These are phyloP conservation scores for Penicillium cinerascens DNA, from an alignment of 495 filamentous ascomycete species.

Conservation along the genomic window DNA sequence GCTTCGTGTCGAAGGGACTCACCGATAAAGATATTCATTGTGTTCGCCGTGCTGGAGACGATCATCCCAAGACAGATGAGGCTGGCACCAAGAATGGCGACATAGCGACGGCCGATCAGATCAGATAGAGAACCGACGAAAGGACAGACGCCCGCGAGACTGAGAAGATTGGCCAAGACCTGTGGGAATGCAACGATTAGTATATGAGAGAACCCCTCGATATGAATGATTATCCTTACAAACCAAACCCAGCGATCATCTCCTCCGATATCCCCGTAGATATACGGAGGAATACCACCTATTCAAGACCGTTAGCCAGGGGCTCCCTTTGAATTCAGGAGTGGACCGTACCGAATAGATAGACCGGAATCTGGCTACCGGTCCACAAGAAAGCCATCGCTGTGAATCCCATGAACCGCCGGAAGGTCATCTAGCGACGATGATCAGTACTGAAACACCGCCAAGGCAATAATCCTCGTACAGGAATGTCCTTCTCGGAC, in stretches of 20 bases:
- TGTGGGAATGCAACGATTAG: slow-evolving; percentile 8
- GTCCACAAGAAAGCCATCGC: slow-evolving; percentile 67
- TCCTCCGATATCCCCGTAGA: slow-evolving; percentile 64
- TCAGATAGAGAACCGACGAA: slow-evolving; percentile 72
- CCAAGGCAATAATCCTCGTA: background rate
- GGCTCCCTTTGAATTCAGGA: too few species aligned
- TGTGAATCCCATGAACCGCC: slow-evolving; percentile 55
- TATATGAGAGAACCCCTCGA: background rate
- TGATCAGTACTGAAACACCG: background rate
- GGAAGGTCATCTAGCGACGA: slow-evolving; percentile 50
- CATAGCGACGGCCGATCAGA: slow-evolving; percentile 63
- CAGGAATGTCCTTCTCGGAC: slow-evolving; percentile 20
- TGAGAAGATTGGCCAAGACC: slow-evolving; percentile 62
- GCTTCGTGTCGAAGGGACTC: slow-evolving; percentile 19
- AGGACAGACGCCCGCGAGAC: slow-evolving; percentile 64
- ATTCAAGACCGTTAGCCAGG: background rate
- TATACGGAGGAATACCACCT: slow-evolving; percentile 60
- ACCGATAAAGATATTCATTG: slow-evolving; percentile 70
- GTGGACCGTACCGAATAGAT: slow-evolving; percentile 49
- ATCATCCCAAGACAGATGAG: slow-evolving; percentile 66
- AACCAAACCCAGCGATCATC: slow-evolving; percentile 70
- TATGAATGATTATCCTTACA: slow-evolving; percentile 27
- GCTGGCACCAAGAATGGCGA: slow-evolving; percentile 57
- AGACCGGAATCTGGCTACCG: slow-evolving; percentile 62
- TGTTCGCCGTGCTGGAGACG: slow-evolving; percentile 58